Percentiles rank a stretch among this genome's conserved stretches.
Conservation (phyloP, 2,329 filamentous ascomycete species). For the Gaeumannomyces sp. region DNA sequence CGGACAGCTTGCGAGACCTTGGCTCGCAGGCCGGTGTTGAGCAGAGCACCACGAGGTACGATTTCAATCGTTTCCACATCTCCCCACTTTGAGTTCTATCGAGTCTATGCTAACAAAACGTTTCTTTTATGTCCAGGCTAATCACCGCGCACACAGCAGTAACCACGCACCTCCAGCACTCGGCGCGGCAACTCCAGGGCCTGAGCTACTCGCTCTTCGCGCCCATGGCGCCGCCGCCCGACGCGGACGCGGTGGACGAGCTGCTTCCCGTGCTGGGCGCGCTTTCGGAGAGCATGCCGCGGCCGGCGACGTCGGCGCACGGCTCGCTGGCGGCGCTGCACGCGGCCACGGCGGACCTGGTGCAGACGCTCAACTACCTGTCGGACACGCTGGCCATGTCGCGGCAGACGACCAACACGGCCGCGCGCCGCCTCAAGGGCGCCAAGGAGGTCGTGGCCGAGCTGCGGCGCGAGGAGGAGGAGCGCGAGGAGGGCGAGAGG, state of each 20-base stretch:
- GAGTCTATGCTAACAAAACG: too few relatives aligned
- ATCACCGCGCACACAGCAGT: conserved; percentile 71
- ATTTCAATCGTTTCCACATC: conserved; percentile 4
- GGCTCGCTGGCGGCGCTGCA: conserved; percentile 64
- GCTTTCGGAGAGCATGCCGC: conserved; percentile 61
- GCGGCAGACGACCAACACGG: conserved; percentile 77
- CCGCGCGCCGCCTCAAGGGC: conserved; percentile 70
- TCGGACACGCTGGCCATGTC: conserved; percentile 93
- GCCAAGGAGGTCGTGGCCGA: conserved; percentile 83
- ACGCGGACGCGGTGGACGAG: conserved; percentile 59
- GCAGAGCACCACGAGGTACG: conserved; percentile 63
- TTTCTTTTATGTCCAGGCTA: conserved; percentile 41
- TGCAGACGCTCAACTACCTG: conserved; percentile 76
- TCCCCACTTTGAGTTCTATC: neutral
- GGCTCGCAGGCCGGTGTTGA: conserved; percentile 68
- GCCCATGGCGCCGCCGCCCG: conserved; percentile 57
- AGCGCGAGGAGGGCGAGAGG: conserved; percentile 71
- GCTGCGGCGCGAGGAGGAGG: conserved; percentile 75
- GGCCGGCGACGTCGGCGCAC: conserved; percentile 54
- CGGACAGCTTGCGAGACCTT: conserved; percentile 64
- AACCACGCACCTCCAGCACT: conserved; percentile 67
- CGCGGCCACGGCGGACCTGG: conserved; percentile 63
- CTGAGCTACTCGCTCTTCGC: conserved; percentile 66
- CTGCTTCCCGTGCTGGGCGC: conserved; percentile 62
- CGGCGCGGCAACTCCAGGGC: conserved; percentile 69